Evolutionary conservation across 805 yeast species (phyloP).

Genomic region (Candida ipomoeae): DNA sequence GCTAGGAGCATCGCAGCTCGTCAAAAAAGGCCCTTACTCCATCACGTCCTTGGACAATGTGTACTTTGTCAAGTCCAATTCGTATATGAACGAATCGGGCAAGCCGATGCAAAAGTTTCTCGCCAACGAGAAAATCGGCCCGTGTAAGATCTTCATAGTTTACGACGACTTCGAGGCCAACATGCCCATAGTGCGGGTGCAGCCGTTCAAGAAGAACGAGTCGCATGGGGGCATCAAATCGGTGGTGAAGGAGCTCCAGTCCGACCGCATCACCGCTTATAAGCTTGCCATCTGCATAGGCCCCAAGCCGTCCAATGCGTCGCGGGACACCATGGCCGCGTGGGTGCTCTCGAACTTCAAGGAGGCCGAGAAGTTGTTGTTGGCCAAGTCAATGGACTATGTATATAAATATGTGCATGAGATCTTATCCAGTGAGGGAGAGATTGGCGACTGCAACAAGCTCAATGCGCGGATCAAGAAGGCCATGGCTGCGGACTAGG

Average conservation of each 20-base stretch:
- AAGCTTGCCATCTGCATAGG: conserved; percentile 41
- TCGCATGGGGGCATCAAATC: conserved; percentile 39
- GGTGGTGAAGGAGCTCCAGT: conserved; percentile 13
- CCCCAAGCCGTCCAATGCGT: conserved; percentile 36
- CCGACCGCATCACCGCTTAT: conserved; percentile 12
- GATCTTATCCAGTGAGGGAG: conserved; percentile 22
- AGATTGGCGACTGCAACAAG: conserved; percentile 24
- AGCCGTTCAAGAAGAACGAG: conserved; percentile 31
- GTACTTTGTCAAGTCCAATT: conserved; percentile 32
- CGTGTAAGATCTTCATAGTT: conserved; percentile 22
- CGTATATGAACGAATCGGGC: conserved; percentile 40
- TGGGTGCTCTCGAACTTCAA: conserved; percentile 40
- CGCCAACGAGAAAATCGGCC: conserved; percentile 16
- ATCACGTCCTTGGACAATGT: conserved; percentile 21
- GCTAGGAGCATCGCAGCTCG: conserved; percentile 27
- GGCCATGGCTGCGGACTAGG: conserved; percentile 6
- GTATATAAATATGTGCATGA: conserved; percentile 21
- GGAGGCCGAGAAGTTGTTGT: conserved; percentile 20
- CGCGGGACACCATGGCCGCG: conserved; percentile 31
- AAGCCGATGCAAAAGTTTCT: conserved; percentile 26
- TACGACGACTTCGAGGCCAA: conserved; percentile 38
- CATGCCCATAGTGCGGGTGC: conserved; percentile 29
- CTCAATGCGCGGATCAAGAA: conserved; percentile 21
- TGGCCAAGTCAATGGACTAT: conserved; percentile 15
- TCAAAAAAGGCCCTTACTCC: conserved; percentile 29